Conservation (phyloP, 768 basidiomycete genomes). For the Boletus barrowsii region DNA sequence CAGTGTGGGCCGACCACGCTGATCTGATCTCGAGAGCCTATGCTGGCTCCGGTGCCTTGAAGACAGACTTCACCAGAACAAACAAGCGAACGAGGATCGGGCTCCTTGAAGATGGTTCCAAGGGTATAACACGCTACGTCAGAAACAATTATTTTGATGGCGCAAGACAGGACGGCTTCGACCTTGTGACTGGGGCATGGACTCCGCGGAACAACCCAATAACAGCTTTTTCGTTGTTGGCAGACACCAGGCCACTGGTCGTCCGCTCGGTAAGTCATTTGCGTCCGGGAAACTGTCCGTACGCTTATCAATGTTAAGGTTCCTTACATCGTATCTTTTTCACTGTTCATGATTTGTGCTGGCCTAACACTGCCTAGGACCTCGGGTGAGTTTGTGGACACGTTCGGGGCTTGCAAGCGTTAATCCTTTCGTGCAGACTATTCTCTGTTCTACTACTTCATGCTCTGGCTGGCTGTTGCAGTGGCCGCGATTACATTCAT, state of each 20-base stretch:
- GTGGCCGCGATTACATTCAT: constrained; percentile 68
- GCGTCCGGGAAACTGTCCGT: neutral
- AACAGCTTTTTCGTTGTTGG: constrained; percentile 65
- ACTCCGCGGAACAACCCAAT: constrained; percentile 74
- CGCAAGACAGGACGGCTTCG: constrained; percentile 88
- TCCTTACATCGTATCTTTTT: constrained; percentile 78
- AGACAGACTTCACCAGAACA: constrained; percentile 95
- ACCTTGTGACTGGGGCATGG: constrained; percentile 91
- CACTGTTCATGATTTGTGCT: constrained; percentile 84
- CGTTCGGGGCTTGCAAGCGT: neutral
- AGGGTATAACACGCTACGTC: constrained; percentile 79
- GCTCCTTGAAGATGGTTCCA: constrained; percentile 78
- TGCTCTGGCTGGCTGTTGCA: constrained; percentile 73
- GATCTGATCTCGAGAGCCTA: constrained; percentile 89
- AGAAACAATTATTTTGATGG: constrained; percentile 99
- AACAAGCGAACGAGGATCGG: constrained; percentile 85
- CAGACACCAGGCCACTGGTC: constrained; percentile 77
- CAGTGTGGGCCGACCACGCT: constrained; percentile 98
- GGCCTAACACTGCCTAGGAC: constrained; percentile 83
- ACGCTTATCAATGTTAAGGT: constrained; percentile 49
- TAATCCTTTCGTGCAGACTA: constrained; percentile 52
- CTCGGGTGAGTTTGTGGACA: constrained; percentile 59
- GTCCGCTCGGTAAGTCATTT: constrained; percentile 69
- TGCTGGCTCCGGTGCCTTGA: constrained; percentile 91
- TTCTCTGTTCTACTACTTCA: constrained; percentile 79